Percentiles rank a stretch among this genome's conserved stretches.
phyloP scores from a whole-genome alignment of 805 yeast genomes.

The Ogataea trehaloabstinens region DNA sequence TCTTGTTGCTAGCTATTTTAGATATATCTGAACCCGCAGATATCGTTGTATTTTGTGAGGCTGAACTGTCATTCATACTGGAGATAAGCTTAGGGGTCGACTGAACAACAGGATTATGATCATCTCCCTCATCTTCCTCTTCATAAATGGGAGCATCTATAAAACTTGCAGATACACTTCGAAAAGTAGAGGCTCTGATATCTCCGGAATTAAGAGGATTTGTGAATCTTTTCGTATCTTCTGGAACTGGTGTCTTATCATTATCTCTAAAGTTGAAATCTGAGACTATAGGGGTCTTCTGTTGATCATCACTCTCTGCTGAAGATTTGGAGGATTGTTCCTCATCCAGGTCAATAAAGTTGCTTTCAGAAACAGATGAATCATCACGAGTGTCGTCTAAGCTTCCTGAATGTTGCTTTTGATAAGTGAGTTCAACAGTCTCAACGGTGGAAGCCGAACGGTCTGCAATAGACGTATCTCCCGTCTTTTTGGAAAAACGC shows the following conservation, averaged over 20 bases:
- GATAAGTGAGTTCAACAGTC: constrained; percentile 11
- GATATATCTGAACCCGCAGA: neutral
- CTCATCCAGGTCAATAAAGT: constrained; percentile 21
- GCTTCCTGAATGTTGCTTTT: constrained; percentile 4
- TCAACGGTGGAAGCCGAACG: constrained; percentile 12
- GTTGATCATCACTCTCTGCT: constrained; percentile 2
- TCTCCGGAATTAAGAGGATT: constrained; percentile 19
- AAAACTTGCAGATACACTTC: constrained; percentile 17
- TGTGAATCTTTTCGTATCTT: constrained; percentile 18
- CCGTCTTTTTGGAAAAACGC: neutral
- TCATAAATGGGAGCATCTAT: constrained; percentile 19
- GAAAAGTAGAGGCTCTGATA: constrained; percentile 13
- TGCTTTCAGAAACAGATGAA: constrained; percentile 25
- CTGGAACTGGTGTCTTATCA: constrained; percentile 22
- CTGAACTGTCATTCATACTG: neutral
- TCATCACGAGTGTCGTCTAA: constrained; percentile 9
- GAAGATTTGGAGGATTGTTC: constrained; percentile 9
- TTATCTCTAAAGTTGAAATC: constrained; percentile 13
- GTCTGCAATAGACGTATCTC: constrained; percentile 5
- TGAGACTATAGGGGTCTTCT: constrained; percentile 11
- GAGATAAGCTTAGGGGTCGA: neutral
- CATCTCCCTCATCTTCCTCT: constrained; percentile 17
- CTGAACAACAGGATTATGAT: neutral
- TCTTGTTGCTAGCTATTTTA: neutral
- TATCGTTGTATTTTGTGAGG: neutral